phyloP scores from a whole-genome alignment of 306 rosid genomes.

The Cucumis cinereus region DNA sequence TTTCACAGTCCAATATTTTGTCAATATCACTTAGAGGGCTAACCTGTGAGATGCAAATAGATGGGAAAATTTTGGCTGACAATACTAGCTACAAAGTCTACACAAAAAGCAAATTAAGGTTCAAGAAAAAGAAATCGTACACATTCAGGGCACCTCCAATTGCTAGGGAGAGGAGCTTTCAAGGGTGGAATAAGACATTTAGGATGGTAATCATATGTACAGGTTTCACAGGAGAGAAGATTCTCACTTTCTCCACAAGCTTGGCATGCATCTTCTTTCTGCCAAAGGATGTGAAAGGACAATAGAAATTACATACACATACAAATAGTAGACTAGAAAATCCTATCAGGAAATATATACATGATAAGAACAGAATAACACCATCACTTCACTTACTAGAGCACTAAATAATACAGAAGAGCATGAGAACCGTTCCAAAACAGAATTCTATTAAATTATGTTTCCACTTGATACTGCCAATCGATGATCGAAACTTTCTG shows the following conservation, averaged over 20 bases:
- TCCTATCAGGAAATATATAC: neutral
- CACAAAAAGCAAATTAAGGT: slow-evolving; percentile 6
- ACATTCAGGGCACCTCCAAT: slow-evolving; percentile 98
- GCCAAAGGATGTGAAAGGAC: neutral
- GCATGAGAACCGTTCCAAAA: neutral
- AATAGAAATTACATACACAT: neutral
- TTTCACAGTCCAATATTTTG: slow-evolving; percentile 80
- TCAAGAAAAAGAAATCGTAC: slow-evolving; percentile 36
- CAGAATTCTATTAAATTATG: neutral
- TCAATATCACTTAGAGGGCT: slow-evolving; percentile 90
- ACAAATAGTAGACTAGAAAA: neutral
- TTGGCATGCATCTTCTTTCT: slow-evolving; percentile 94
- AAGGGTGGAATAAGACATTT: slow-evolving; percentile 77
- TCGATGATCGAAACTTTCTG: neutral
- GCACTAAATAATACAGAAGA: neutral
- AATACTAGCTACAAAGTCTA: slow-evolving; percentile 4
- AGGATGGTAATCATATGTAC: slow-evolving; percentile 77
- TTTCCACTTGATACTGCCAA: neutral
- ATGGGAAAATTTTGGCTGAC: slow-evolving; percentile 5
- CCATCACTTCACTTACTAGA: neutral
- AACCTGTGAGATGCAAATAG: slow-evolving; percentile 43
- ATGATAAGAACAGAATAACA: neutral
- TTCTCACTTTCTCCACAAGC: slow-evolving; percentile 74
- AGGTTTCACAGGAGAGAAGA: slow-evolving; percentile 75
- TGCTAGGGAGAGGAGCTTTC: slow-evolving; percentile 47